These are phyloP conservation scores for Nevesoporus exiguus DNA, from an alignment of 768 basidiomycete species.

Conservation along the genomic window DNA sequence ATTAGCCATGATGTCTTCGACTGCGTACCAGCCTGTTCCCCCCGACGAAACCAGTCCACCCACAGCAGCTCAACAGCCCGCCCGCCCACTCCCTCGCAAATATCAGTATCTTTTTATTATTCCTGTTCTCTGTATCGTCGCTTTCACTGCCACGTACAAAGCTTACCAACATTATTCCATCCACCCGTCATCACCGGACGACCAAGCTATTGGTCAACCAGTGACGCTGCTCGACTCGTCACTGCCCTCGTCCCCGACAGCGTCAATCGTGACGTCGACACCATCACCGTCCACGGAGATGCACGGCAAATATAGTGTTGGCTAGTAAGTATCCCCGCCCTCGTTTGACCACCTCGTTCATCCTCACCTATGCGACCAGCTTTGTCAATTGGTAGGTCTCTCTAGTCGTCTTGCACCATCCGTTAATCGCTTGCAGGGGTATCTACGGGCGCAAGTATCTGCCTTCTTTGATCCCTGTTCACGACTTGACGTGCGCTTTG, in stretches of 20 bases:
- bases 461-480: conserved; percentile 75
- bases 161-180: conserved; percentile 38
- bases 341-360: conserved; percentile 4
- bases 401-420: background rate
- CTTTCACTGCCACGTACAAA: conserved; percentile 41
- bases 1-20: conserved; percentile 22
- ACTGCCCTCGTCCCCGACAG: conserved; percentile 1
- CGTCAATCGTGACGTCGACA: conserved; percentile 9
- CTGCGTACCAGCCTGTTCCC: conserved; percentile 18
- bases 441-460: conserved; percentile 94
- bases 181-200: conserved; percentile 5
- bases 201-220: conserved; percentile 17
- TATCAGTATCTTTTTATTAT: conserved; percentile 38
- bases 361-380: conserved; percentile 34
- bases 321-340: conserved; percentile 60
- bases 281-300: conserved; percentile 34
- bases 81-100: conserved; percentile 28
- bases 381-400: conserved; percentile 70
- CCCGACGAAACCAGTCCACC: conserved; percentile 16
- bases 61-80: conserved; percentile 19
- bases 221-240: conserved; percentile 9
- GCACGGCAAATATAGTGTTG: conserved; percentile 68
- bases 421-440: conserved; percentile 52
- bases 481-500: conserved; percentile 76
- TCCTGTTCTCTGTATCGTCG: conserved; percentile 34